phyloP scores from a whole-genome alignment of 192 early-diverging fungal species.

The Coemansia sp. region DNA sequence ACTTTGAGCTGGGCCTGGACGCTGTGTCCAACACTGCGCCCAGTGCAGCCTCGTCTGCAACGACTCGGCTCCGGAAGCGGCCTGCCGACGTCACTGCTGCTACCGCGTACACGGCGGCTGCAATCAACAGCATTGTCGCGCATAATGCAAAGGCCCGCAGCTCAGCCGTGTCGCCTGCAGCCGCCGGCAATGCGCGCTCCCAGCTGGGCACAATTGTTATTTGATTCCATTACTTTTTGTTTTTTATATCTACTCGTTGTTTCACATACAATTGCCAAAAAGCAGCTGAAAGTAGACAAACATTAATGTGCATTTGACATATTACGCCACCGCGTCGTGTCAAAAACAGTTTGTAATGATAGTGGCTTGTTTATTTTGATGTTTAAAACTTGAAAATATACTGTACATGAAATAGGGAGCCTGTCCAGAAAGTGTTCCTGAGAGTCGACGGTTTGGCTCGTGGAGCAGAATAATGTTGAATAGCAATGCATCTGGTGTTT shows the following conservation, averaged over 20 bases:
- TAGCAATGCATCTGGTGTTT: not conserved
- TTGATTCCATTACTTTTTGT: not conserved
- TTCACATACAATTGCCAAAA: not conserved
- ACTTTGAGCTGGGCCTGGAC: conserved; percentile 9
- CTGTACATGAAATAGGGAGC: not conserved
- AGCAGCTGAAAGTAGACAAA: not conserved
- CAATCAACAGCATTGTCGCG: conserved; percentile 49
- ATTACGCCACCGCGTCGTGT: not conserved
- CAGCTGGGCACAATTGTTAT: conserved; percentile 24
- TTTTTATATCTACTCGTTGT: not conserved
- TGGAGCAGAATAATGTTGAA: not conserved
- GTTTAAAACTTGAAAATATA: not conserved
- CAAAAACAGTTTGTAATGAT: not conserved
- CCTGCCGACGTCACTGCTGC: conserved; percentile 37
- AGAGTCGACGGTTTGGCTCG: not conserved
- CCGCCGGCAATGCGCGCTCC: conserved; percentile 12
- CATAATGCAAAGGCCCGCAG: conserved; percentile 40
- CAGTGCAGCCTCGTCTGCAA: not conserved
- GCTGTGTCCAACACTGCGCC: not conserved
- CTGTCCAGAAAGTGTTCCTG: no score
- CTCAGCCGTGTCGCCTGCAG: conserved; percentile 7
- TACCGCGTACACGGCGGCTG: conserved; percentile 43
- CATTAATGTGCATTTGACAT: not conserved
- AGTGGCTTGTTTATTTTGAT: conserved; percentile 4
- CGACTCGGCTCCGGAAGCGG: conserved; percentile 19